Percentiles rank a stretch among this genome's conserved stretches.
Evolutionary conservation across 257 asterid genomes (phyloP).

Genomic region (Solanum sparsipilum): DNA sequence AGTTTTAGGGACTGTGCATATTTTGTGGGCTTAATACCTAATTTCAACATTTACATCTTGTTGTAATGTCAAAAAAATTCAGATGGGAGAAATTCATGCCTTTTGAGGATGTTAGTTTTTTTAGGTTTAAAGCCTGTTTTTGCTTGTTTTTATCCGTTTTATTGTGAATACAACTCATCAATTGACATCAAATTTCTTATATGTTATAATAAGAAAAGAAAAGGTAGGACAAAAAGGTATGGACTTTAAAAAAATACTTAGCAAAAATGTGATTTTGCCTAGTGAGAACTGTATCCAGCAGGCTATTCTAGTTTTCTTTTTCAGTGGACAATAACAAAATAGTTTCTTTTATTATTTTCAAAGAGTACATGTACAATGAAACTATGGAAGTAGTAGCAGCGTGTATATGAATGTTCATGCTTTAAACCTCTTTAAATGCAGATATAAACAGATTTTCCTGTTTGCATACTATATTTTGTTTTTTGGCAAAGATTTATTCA

Average conservation of each 20-base stretch:
- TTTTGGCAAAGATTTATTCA: neutral
- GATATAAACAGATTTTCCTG: neutral
- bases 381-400: neutral
- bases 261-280: neutral
- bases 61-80: neutral
- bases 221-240: neutral
- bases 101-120: neutral
- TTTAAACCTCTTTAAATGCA: neutral
- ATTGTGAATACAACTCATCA: neutral
- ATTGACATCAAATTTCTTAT: neutral
- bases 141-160: neutral
- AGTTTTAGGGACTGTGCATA: neutral
- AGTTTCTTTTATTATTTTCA: neutral
- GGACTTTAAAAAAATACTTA: neutral
- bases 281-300: neutral
- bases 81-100: neutral
- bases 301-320: neutral
- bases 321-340: neutral
- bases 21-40: neutral
- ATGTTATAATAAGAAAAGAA: neutral
- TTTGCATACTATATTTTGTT: neutral
- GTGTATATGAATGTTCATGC: neutral
- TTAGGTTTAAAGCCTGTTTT: neutral
- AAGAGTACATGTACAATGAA: neutral
- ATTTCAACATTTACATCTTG: neutral